These are phyloP conservation scores for Lepiota brunneoincarnata DNA, from an alignment of 768 basidiomycete species.

Conservation along the genomic window DNA sequence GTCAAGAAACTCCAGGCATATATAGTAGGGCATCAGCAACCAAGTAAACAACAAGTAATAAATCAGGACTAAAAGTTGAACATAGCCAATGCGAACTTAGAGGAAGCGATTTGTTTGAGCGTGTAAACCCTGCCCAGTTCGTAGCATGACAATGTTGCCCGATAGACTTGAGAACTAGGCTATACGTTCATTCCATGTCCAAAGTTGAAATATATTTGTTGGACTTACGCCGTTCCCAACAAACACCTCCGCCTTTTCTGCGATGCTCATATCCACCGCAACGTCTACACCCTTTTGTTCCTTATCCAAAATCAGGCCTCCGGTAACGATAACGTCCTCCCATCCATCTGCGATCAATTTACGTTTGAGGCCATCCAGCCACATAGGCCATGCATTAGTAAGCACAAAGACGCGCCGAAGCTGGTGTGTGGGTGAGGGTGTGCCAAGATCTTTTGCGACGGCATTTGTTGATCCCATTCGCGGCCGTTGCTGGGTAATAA, in stretches of 20 bases:
- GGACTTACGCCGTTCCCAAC: constrained; percentile 57
- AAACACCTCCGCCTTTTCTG: constrained; percentile 55
- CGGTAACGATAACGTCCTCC: constrained; percentile 38
- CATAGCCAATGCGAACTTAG: constrained; percentile 18
- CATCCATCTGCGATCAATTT: constrained; percentile 47
- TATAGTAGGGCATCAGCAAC: no score
- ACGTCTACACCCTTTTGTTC: constrained; percentile 47
- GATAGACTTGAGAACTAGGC: constrained; percentile 46
- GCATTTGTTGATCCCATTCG: not conserved
- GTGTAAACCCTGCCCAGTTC: constrained; percentile 42
- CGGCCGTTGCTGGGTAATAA: not conserved
- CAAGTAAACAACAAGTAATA: no score
- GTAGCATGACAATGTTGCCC: constrained; percentile 47
- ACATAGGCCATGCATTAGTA: constrained; percentile 49
- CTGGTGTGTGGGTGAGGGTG: not conserved
- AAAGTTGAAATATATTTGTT: constrained; percentile 8
- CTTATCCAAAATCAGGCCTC: constrained; percentile 37
- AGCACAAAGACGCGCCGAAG: constrained; percentile 41
- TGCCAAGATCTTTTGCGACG: not conserved
- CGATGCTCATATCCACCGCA: constrained; percentile 62
- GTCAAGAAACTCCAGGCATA: no score
- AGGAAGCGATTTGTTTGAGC: constrained; percentile 38
- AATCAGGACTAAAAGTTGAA: no score
- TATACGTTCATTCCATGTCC: not conserved
- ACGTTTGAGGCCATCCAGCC: constrained; percentile 33